Base-by-base conservation (phyloP, 371 early-diverging fungal species). In the Mortierella sp. region DNA sequence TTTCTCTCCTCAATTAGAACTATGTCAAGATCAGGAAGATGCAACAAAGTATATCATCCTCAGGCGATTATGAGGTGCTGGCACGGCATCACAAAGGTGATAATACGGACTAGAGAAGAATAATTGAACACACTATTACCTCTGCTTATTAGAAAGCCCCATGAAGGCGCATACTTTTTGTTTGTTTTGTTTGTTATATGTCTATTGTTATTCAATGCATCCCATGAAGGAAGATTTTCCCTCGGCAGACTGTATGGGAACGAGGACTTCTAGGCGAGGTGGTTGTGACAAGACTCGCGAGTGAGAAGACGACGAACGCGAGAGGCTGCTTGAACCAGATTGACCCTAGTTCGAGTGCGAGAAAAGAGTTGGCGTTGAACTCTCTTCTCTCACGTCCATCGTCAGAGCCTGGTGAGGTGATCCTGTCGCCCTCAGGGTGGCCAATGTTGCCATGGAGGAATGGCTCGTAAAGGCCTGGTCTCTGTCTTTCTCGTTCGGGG, bases 1-100 rank as follows among this genome's bases (percentile, higher is more conserved):
- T n/a, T 6, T 6, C 26, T 13, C 26, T 41, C 6, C 10, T 66
- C 47, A 77, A 84, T 13, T 89, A 91, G 77, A 91, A 91, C 61
- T 91, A 90, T 58, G 88, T 89, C 80, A 90, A 89, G 68, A 66
- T 90, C 31, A 74, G 66, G 40, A 82, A 82, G 48, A 22, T 82
- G 63, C 82, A 82, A 58, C 82, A 77, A 41, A 77, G 47, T 37
- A 3, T 65, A 19, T 65, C 50, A 29, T 63, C 72, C 3, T 48
- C 70, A 22, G 74, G 74, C 16, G 74, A 77, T 47, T 82, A 82
- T 52, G 77, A 80, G 45, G 65, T 69, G 8, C 43, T 80, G 11
- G 72, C 72, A 41, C 73, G 77, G 37, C 77, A 80, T 31, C 73
- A 72, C 47, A 82, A 82, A 34, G 78, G 78, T 3, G 82, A 82